Evolutionary conservation across 768 basidiomycete genomes (phyloP), one percentile per base, ranked within the genome.

Genomic region (Boletus rubescentipes): DNA sequence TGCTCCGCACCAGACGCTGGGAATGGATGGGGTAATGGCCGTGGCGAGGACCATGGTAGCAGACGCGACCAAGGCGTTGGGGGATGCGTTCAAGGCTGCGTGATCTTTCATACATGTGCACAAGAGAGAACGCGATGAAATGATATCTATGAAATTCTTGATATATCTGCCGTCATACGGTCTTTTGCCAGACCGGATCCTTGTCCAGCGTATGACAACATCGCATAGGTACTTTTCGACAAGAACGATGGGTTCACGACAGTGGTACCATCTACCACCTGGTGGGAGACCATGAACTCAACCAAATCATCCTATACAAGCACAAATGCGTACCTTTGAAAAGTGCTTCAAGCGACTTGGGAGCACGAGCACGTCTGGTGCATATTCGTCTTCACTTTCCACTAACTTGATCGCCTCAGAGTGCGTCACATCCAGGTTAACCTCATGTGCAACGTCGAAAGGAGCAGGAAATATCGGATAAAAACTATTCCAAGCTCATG

Each of bases 401-500:
- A 67, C 57, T 4, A 77, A 50, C 30, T 57, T 73, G 43, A 86
- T 69, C 21, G 77, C 70, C 6, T 79, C 73, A 32, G 79, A 80
- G 72, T 98, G 96, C 18, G 89, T 85, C 15, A 97, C 78, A 64
- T 97, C 94, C 37, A 99, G 79, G 65, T 97, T 95, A 53, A 98
- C 84, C 64, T 96, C 93, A 35, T 81, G 77, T 2, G 86, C 76
- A 16, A 88, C 70, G 7, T 89, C 88, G 12, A 78, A 67, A 0
- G 97, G 93, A 1, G 85, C 81, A 9, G 97, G 97, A 70, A 98
- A 98, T 37, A 97, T 72, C 0, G 97, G 97, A 67, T 98, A 99
- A 74, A 97, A 97, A 63, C 93, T 98, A 66, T 18, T 12, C 18
- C 35, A 21, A 1, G 26, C 4, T 7, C 26, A 43, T 53, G 47